Conservation (phyloP, 371 early-diverging fungal species). For the Rhizopus sp. region DNA sequence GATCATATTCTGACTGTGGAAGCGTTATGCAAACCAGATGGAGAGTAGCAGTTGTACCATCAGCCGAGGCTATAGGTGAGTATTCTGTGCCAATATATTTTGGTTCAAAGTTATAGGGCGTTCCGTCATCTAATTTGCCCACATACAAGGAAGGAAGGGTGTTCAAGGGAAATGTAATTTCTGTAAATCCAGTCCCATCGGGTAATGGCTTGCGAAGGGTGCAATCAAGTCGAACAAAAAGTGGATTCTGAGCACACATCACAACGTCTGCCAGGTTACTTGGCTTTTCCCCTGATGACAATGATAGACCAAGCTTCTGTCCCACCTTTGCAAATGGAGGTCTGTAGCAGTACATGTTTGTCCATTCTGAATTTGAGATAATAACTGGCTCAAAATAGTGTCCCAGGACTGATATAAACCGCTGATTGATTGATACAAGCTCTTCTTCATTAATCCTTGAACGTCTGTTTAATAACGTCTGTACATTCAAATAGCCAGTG, state of each 20-base stretch:
- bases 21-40: constrained; percentile 69
- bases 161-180: constrained; percentile 56
- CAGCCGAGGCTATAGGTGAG: constrained; percentile 71
- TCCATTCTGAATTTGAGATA: constrained; percentile 42
- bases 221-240: constrained; percentile 70
- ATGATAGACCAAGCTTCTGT: constrained; percentile 33
- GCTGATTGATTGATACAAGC: constrained; percentile 44
- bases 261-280: constrained; percentile 57
- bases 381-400: constrained; percentile 68
- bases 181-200: constrained; percentile 35
- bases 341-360: constrained; percentile 68
- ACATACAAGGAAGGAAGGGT: constrained; percentile 61
- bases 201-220: constrained; percentile 54
- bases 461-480: constrained; percentile 45
- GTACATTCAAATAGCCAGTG: constrained; percentile 73
- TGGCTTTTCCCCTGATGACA: constrained; percentile 44
- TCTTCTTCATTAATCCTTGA: constrained; percentile 46
- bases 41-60: constrained; percentile 70
- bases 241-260: constrained; percentile 60
- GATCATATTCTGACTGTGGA: constrained; percentile 51
- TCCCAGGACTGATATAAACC: constrained; percentile 60
- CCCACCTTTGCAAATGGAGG: constrained; percentile 56
- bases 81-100: constrained; percentile 60
- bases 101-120: constrained; percentile 59
- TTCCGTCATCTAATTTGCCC: constrained; percentile 36